Evolutionary conservation across 2,329 filamentous ascomycete species (phyloP).

Genomic region (Aspergillus tubingensis): DNA sequence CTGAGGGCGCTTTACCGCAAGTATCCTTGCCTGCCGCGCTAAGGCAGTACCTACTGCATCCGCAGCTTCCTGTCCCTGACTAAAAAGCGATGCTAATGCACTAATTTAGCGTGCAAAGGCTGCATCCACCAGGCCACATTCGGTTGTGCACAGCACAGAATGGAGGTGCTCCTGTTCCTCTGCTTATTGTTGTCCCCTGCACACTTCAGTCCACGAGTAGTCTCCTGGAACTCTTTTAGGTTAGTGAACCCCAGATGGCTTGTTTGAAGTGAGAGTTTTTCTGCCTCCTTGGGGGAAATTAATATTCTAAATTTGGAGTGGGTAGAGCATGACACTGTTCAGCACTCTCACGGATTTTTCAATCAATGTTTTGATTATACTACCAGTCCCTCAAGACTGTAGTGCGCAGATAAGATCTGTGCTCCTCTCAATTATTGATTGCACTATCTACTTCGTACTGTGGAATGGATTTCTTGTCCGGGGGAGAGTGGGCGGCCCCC

Average conservation of each 20-base stretch:
- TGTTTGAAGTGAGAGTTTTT: not conserved
- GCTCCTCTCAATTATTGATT: constrained; percentile 8
- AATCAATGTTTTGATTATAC: not conserved
- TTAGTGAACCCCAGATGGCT: not conserved
- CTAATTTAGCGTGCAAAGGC: not conserved
- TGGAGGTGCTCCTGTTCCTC: not conserved
- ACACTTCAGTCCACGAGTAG: not conserved
- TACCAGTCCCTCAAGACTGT: not conserved
- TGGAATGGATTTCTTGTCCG: not conserved
- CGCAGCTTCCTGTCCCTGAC: constrained; percentile 11
- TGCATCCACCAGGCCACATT: not conserved
- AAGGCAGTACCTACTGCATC: constrained; percentile 3
- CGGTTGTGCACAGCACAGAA: not conserved
- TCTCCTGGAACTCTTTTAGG: not conserved
- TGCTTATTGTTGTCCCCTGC: not conserved
- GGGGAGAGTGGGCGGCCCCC: not conserved
- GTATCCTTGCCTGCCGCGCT: not conserved
- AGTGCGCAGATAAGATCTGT: constrained; percentile 4
- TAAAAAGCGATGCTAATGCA: constrained; percentile 5
- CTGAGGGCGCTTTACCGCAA: not conserved
- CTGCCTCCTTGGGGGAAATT: constrained; percentile 7
- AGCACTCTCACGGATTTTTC: not conserved
- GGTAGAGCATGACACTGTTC: not conserved
- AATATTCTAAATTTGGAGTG: constrained; percentile 6
- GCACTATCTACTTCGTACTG: not conserved